Base-by-base conservation (phyloP, 2,329 filamentous ascomycete species). In the Aspergillus calidoustus region DNA sequence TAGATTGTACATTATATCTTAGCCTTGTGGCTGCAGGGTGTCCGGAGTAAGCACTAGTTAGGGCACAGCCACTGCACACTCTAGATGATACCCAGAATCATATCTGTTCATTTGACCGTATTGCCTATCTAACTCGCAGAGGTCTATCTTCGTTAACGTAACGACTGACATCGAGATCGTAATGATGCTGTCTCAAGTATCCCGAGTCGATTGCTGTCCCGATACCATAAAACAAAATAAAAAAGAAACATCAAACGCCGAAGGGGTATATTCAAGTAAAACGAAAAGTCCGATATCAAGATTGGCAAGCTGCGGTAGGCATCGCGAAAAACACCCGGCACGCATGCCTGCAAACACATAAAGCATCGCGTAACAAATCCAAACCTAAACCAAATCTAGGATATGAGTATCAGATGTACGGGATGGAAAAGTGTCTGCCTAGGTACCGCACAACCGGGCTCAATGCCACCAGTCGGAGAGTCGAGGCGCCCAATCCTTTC, bases 401-500 rank as follows among this genome's bases (percentile, higher is more conserved):
- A 15, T 15, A 41, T 5, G 34, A 11, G 34, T 41, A 41, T 41
- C 34, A 41, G 15, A 3, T 41, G 34, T 41, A 28, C 25, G 25
- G 11, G 34, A 41, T 15, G 15, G 11, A 41, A 38, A 41, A 41
- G 34, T 41, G 11, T 41, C 34, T 41, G 34, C 34, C 34, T 38
- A 38, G 34, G 11, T 5, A 11, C 34, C 34, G 13, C 34, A 41
- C 15, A 3, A 41, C 11, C 11, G 11, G 34, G 34, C 13, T 51
- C 48, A 57, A 25, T 57, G 38, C 73, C 74, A 76, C 74, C 74
- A 75, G 60, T 74, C 73, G 6, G 72, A 70, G n/a, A 72, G 57
- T 30, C 60, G 66, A 8, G 70, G 72, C 17, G 72, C 74, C 84
- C 84, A 86, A 64, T 83, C 80, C 50, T 78, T 72, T 55, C 67